Base-by-base conservation (phyloP, 1,284 basidiomycete genomes). In the Afroboletus lepidellus region DNA sequence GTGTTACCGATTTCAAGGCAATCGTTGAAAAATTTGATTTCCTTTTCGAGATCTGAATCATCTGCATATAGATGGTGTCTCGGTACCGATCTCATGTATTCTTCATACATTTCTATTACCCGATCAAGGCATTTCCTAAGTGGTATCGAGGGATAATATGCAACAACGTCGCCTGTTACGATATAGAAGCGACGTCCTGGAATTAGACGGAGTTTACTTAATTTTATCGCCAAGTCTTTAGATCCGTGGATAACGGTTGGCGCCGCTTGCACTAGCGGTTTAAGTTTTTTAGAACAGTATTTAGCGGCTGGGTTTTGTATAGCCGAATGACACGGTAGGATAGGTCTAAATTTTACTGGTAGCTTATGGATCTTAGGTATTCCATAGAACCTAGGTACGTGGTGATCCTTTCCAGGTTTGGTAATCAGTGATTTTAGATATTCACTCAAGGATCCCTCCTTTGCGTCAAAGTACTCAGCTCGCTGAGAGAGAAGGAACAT, bases 341-440 rank as follows among this genome's bases (percentile, higher is more conserved):
- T 59, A 0, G 44, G 57, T 0, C 47, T 1, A 1, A 51, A 49
- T 20, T 58, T 50, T 0, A 59, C 47, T 0, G 49, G 58, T 0
- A 9, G 0, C 9, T 58, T 58, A 32, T 58, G 50, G 4, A 58
- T 58, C 3, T 58, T 58, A 0, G 57, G 57, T 0, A 58, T 50
- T 3, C 49, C 57, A 41, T 58, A 58, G 5, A 58, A 58, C 0
- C 1, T 0, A 0, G 47, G 52, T 0, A 58, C n/a, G 0, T 49
- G n/a, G 3, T 55, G 46, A 0, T 41, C 25, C 1, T 15, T 18
- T 1, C 20, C 29, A 1, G n/a, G 3, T 4, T 1, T 1, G 2
- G 25, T 42, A 27, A 27, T 30, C 2, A 21, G 20, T 3, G 16
- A 5, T 0, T 5, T 7, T 5, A 39, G 23, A 15, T 27, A 41